Conservation (phyloP, 148 eudicot genomes). For the Pouteria glomerata region DNA sequence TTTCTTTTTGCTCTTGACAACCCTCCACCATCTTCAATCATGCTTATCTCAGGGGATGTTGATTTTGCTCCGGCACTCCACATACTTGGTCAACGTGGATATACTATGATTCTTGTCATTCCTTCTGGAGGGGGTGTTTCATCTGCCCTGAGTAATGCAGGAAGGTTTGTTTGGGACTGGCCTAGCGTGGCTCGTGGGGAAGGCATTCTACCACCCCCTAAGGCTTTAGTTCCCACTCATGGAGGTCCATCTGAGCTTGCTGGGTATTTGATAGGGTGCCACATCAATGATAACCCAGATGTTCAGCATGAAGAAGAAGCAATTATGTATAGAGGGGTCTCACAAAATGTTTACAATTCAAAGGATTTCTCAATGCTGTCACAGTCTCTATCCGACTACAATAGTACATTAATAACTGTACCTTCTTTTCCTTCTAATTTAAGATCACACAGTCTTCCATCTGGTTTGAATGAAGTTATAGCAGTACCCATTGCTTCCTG, state of each 20-base stretch:
- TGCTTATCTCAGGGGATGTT: slow-evolving; percentile 97
- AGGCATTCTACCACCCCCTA: slow-evolving; percentile 65
- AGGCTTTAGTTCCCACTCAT: slow-evolving; percentile 28
- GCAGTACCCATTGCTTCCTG: slow-evolving; percentile 14
- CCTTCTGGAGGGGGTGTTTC: slow-evolving; percentile 84
- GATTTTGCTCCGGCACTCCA: slow-evolving; percentile 97
- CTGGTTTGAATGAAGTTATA: slow-evolving; percentile 45
- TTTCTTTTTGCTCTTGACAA: slow-evolving; percentile 97
- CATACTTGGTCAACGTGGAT: slow-evolving; percentile 93
- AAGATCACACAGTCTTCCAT: slow-evolving; percentile 55
- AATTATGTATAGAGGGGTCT: slow-evolving; percentile 68
- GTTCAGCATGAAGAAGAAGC: slow-evolving; percentile 74
- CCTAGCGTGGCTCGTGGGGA: slow-evolving; percentile 91
- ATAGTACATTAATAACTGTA: slow-evolving; percentile 28
- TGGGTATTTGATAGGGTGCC: slow-evolving; percentile 42
- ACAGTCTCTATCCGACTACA: slow-evolving; percentile 42
- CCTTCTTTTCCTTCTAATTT: slow-evolving; percentile 31
- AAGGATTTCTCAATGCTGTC: slow-evolving; percentile 48
- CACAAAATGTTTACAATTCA: slow-evolving; percentile 42
- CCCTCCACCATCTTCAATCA: slow-evolving; percentile 81
- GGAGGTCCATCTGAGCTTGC: slow-evolving; percentile 35
- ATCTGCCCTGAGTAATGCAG: slow-evolving; percentile 89
- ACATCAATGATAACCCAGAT: slow-evolving; percentile 41
- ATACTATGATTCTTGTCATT: slow-evolving; percentile 78
- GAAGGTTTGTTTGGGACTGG: slow-evolving; percentile 98